Evolutionary conservation across 2,329 filamentous ascomycete species (phyloP), one percentile per base, ranked within the genome.

Genomic region (Aspergillus versicolor): DNA sequence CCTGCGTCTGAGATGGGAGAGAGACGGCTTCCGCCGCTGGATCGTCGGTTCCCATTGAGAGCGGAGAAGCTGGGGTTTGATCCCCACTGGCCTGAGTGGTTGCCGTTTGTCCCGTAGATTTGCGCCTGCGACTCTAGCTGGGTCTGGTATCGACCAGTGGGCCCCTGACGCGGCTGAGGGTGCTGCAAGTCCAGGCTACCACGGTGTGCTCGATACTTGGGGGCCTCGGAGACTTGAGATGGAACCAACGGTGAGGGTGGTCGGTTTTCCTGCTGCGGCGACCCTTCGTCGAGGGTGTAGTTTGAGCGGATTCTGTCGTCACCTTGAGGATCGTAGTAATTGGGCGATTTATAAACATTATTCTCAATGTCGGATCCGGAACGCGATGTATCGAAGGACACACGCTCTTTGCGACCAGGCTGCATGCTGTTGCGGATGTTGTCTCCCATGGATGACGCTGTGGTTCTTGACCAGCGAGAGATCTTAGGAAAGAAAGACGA

Each of bases 391-490:
- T 84, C 73, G 63, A 82, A 82, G 76, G 86, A 73, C 74, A 87
- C 76, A 79, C 88, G 73, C 80, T 86, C 76, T 79, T 87, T 76
- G 47, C 81, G 80, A 44, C 80, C 81, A 27, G 71, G 69, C 54
- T 79, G 77, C 45, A 74, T 73, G 66, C 86, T 90, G 66, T 84
- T 85, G 41, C 88, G 85, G 72, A 92, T 89, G 41, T 88, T 89
- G 65, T 89, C 88, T 44, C 90, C 88, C 43, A 92, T 86, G 59
- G 91, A 96, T 0, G 92, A 96, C 4, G 92, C 85, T 0, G 94
- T 99, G 2, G 93, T 97, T 77, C 95, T 94, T 0, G 93, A 97
- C 94, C 94, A 99, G 43, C 94, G 86, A 5, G 94, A 97, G 61
- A 96, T 92, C 78, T 96, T 97, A 22, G 92, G 92, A 60, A 96